phyloP scores from a whole-genome alignment of 768 basidiomycete genomes.

The Suillus brevipes region DNA sequence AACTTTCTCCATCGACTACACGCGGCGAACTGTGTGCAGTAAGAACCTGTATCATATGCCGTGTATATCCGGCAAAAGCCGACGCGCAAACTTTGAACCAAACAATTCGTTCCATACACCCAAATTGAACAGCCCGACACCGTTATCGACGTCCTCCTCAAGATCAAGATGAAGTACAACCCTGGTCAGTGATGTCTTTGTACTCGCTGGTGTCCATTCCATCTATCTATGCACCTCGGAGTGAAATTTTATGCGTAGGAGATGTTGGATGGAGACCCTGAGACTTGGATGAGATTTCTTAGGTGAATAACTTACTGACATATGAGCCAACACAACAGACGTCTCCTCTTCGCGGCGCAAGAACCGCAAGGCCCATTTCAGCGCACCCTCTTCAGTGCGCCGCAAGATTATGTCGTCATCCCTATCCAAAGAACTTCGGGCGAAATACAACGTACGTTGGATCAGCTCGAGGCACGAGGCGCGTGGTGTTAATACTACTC shows the following conservation, averaged over 20 bases:
- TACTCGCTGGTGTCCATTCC: slow-evolving; percentile 20
- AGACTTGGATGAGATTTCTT: slow-evolving; percentile 43
- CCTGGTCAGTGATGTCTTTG: slow-evolving; percentile 59
- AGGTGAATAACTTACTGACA: slow-evolving; percentile 33
- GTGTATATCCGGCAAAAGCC: slow-evolving; percentile 23
- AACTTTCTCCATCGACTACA: slow-evolving; percentile 43
- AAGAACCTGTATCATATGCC: neutral
- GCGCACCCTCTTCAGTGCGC: slow-evolving; percentile 90
- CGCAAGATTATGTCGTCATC: slow-evolving; percentile 98
- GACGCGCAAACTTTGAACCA: slow-evolving; percentile 38
- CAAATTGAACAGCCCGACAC: slow-evolving; percentile 36
- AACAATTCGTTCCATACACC: slow-evolving; percentile 27
- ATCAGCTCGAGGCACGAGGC: neutral
- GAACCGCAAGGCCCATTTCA: slow-evolving; percentile 97
- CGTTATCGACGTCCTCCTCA: slow-evolving; percentile 63
- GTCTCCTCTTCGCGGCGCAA: slow-evolving; percentile 95
- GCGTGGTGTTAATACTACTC: neutral
- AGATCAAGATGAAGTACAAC: slow-evolving; percentile 80
- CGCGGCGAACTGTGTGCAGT: slow-evolving; percentile 5
- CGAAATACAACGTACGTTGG: slow-evolving; percentile 81
- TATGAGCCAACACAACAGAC: slow-evolving; percentile 46
- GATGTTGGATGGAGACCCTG: slow-evolving; percentile 55
- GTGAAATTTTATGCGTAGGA: slow-evolving; percentile 28
- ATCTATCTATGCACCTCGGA: slow-evolving; percentile 26
- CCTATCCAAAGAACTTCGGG: slow-evolving; percentile 91